Evolutionary conservation across 2,329 filamentous ascomycete species (phyloP), one percentile per base, ranked within the genome.

Genomic region (Fusarium illudens): DNA sequence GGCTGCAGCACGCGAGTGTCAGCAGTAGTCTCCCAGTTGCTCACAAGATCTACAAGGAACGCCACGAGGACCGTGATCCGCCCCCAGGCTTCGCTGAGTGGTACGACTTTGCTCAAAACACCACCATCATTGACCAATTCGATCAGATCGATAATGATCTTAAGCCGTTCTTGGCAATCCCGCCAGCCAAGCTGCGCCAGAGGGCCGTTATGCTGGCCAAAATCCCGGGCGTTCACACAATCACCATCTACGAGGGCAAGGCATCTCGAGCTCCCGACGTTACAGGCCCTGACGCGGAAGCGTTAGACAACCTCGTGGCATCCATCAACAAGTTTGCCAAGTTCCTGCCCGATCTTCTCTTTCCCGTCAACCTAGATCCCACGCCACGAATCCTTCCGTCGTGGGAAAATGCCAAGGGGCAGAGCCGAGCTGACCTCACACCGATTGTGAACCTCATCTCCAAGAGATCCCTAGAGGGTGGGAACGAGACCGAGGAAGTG

Each of bases 41-140:
- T 0, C 80, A 83, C 4, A 73, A 76, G 5, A 80, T 84, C 57
- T 88, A 88, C 70, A 79, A 80, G 49, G 81, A 85, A 49, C 80
- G 83, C 6, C 82, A 88, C 61, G 71, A 91, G 71, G 87, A 88
- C 13, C 87, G 93, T 62, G 82, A 88, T 27, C 93, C 94, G 15
- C 94, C 94, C 11, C 92, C 90, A 1, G 87, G 91, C 61, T 97
- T 97, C 72, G 91, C 94, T 72, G 89, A 89, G 68, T 97, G 94
- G 94, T 97, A 90, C 75, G 84, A 90, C 19, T 93, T 92, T 73
- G 92, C 93, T 6, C 87, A 86, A 64, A 82, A 86, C n/a, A 91
- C 94, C 0, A 82, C 87, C 54, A 82, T 97, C 53, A 88, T 96
- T 57, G 94, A 97, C 72, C 89, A 92, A 65, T 97, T 92, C 70